Conservation (phyloP, 441 rosid species). For the Erodium chrysanthum region DNA sequence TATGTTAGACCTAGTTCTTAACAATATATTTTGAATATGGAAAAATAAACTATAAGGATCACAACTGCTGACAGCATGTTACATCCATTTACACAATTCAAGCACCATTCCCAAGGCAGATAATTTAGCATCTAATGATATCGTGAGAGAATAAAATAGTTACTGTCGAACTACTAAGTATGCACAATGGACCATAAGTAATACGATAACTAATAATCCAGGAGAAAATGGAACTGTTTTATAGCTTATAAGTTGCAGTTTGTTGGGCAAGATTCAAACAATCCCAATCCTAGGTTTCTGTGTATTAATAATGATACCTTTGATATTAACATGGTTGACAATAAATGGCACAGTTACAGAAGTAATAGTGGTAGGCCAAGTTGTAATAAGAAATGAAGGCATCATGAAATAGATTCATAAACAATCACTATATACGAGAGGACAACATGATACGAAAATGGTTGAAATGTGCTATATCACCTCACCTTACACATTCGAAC, state of each 20-base stretch:
- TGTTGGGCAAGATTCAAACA: neutral
- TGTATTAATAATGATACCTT: neutral
- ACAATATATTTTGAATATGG: no score
- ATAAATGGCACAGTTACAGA: neutral
- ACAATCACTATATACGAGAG: neutral
- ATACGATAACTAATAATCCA: neutral
- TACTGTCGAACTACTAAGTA: neutral
- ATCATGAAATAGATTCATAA: neutral
- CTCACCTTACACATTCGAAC: slow-evolving; percentile 40
- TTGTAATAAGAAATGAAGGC: neutral
- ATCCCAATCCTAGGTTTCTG: neutral
- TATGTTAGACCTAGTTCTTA: neutral
- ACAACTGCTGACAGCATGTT: neutral
- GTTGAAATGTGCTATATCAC: slow-evolving; percentile 7
- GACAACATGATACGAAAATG: neutral
- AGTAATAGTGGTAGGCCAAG: neutral
- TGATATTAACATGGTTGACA: neutral
- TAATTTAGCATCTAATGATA: neutral
- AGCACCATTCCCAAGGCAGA: neutral
- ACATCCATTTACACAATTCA: neutral
- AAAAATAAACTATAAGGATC: no score
- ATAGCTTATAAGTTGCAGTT: neutral
- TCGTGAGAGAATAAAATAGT: neutral
- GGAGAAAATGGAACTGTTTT: neutral
- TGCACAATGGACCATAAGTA: neutral